These are phyloP conservation scores for Asclepias syriaca DNA, from an alignment of 257 asterid genomes.

Conservation along the genomic window DNA sequence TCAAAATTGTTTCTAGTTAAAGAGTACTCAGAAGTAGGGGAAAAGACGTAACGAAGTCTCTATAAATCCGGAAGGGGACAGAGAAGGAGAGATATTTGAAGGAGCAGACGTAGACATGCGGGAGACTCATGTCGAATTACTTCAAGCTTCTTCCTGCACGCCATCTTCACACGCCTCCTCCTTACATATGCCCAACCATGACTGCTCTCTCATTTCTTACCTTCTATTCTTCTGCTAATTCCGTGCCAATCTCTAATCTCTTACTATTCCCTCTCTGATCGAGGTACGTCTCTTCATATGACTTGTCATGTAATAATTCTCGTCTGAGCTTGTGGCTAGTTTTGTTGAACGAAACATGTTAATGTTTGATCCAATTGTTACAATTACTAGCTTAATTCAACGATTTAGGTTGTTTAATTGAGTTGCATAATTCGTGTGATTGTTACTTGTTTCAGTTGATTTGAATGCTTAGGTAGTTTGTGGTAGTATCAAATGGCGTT, in stretches of 20 bases:
- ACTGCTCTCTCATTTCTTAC: conserved; percentile 1
- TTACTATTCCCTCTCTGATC: neutral
- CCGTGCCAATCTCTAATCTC: neutral
- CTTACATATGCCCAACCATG: conserved; percentile 4
- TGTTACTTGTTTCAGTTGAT: neutral
- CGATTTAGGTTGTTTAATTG: neutral
- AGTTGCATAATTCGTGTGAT: neutral
- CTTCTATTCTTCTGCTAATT: conserved; percentile 4
- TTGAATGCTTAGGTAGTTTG: neutral
- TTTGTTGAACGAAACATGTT: neutral
- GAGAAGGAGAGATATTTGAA: conserved; percentile 30
- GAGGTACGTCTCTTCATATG: neutral
- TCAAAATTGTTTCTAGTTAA: no score
- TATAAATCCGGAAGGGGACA: neutral
- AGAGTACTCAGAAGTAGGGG: no score
- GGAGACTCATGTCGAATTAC: conserved; percentile 47
- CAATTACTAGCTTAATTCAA: neutral
- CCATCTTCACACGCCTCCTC: conserved; percentile 52
- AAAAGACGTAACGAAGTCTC: no score
- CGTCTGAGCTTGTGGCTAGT: neutral
- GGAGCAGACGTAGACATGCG: conserved; percentile 43
- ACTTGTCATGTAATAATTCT: neutral
- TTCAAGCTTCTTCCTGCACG: conserved; percentile 54
- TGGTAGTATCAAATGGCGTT: conserved; percentile 41
- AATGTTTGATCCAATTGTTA: neutral